A percentile compares a stretch with the other conserved stretches of the same genome.
Conservation (phyloP, 179 eudicot species). For the Drosera spatulata region DNA sequence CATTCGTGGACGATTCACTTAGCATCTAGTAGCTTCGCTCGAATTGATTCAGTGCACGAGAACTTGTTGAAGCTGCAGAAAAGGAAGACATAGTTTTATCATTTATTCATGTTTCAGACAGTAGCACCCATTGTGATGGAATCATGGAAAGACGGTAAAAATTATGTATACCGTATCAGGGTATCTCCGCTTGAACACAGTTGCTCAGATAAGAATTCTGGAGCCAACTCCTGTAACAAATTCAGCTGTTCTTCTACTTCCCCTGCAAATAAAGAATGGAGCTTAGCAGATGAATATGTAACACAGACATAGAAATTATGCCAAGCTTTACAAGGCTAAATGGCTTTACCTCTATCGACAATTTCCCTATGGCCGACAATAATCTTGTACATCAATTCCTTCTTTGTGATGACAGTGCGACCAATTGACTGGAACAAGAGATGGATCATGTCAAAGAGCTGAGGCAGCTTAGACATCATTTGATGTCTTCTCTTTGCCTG, state of each 20-base stretch:
- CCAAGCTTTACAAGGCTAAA: neutral
- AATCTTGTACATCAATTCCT: slow-evolving; percentile 60
- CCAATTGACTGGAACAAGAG: slow-evolving; percentile 62
- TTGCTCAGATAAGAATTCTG: slow-evolving; percentile 59
- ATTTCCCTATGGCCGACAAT: slow-evolving; percentile 41
- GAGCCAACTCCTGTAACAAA: slow-evolving; percentile 62
- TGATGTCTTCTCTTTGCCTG: slow-evolving; percentile 57
- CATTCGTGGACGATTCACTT: neutral
- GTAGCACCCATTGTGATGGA: too few species aligned
- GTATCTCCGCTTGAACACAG: slow-evolving; percentile 47
- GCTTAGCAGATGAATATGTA: too few species aligned
- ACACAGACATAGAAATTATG: neutral
- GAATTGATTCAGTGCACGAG: slow-evolving; percentile 16
- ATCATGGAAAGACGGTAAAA: neutral
- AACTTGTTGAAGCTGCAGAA: slow-evolving; percentile 27
- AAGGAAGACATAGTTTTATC: neutral
- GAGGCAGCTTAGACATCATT: slow-evolving; percentile 55
- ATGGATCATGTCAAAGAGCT: slow-evolving; percentile 56
- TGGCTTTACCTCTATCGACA: slow-evolving; percentile 50
- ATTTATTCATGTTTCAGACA: too few species aligned
- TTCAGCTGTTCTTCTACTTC: slow-evolving; percentile 70
- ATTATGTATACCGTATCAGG: slow-evolving; percentile 49
- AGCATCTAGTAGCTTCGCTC: slow-evolving; percentile 19
- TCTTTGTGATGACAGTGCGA: slow-evolving; percentile 60
- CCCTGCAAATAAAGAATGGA: slow-evolving; percentile 37